A percentile compares a stretch with the other conserved stretches of the same genome.
Evolutionary conservation across 2,329 filamentous ascomycete species (phyloP).

Genomic region (Sclerotinia minor): DNA sequence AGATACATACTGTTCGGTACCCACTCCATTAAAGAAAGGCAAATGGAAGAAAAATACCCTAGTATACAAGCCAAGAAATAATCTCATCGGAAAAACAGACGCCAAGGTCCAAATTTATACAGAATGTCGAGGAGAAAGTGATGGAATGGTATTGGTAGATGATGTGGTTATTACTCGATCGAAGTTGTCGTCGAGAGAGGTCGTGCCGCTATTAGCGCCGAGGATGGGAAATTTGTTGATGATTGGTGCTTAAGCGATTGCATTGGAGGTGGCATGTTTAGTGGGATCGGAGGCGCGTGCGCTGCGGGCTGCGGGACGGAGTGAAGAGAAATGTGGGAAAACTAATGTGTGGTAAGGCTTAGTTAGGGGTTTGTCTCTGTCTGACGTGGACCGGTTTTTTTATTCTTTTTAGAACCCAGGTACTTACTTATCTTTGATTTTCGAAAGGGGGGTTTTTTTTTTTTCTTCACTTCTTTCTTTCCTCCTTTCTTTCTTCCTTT

Average conservation of each 20-base stretch:
- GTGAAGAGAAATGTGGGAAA: not conserved
- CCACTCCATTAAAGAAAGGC: slow-evolving; percentile 15
- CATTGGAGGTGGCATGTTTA: too few species aligned
- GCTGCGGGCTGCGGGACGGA: too few species aligned
- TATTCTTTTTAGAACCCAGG: not conserved
- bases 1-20: slow-evolving; percentile 13
- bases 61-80: slow-evolving; percentile 9
- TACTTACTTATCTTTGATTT: too few species aligned
- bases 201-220: not conserved
- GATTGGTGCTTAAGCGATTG: not conserved
- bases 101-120: slow-evolving; percentile 19
- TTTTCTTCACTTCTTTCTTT: too few species aligned
- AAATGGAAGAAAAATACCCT: slow-evolving; percentile 24
- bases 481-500: not conserved
- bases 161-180: slow-evolving; percentile 8
- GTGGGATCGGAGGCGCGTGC: too few species aligned
- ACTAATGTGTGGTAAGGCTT: not conserved
- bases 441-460: too few species aligned
- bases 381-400: not conserved
- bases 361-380: not conserved
- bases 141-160: slow-evolving; percentile 16
- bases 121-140: slow-evolving; percentile 16
- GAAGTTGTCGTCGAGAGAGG: not conserved
- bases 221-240: not conserved
- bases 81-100: not conserved